Evolutionary conservation across 1,284 basidiomycete genomes (phyloP).

Genomic region (Leccinum subfulvum): DNA sequence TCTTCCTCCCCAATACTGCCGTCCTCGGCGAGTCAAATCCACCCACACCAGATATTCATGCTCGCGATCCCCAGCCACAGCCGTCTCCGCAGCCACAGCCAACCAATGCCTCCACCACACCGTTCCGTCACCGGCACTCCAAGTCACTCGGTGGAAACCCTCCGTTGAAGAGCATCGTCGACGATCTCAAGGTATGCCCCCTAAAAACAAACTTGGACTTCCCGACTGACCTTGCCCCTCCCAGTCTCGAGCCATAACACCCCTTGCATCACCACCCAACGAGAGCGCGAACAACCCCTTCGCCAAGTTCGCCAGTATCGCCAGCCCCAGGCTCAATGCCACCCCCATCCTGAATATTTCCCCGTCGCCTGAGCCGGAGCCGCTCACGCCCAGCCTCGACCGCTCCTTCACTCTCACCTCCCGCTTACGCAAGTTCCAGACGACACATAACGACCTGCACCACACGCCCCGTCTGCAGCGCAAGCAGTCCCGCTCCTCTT

Average conservation of each 20-base stretch:
- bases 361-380: conserved; percentile 27
- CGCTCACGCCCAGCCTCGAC: conserved; percentile 20
- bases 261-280: conserved; percentile 36
- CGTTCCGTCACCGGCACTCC: conserved; percentile 22
- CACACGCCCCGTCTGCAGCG: conserved; percentile 39
- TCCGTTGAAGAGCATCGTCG: conserved; percentile 68
- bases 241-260: conserved; percentile 43
- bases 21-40: conserved; percentile 56
- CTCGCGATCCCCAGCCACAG: conserved; percentile 5
- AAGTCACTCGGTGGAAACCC: conserved; percentile 18
- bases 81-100: neutral
- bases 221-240: neutral
- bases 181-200: conserved; percentile 62
- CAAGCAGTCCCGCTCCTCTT: conserved; percentile 52
- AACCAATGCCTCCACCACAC: neutral
- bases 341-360: conserved; percentile 4
- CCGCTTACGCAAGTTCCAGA: conserved; percentile 38
- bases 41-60: conserved; percentile 41
- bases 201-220: neutral
- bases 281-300: conserved; percentile 43
- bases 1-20: conserved; percentile 73
- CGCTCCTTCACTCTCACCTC: conserved; percentile 26
- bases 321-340: conserved; percentile 13
- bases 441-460: conserved; percentile 38
- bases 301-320: conserved; percentile 36